Base-by-base conservation (phyloP, 179 eudicot genomes). In the Drosera spatulata region DNA sequence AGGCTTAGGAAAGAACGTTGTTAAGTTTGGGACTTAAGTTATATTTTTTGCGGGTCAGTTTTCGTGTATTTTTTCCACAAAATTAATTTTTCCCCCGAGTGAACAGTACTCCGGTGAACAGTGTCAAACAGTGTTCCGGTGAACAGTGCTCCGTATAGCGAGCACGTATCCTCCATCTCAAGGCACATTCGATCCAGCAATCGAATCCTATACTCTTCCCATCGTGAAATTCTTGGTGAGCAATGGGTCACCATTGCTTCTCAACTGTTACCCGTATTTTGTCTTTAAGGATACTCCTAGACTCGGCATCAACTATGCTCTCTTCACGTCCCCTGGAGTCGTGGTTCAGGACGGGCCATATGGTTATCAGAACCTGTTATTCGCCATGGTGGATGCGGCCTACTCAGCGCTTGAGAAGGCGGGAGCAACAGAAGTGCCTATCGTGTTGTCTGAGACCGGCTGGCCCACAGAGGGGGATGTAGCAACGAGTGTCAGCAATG, bases 381-480 rank as follows among this genome's bases (percentile, higher is more conserved):
- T 55, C 41, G 71, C 71, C 4, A 48, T 68, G 37, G 41, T 68
- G 50, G 71, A 68, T 44, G 59, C 61, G 3, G 45, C 43, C 9
- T 56, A 68, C 57, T 48, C 61, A 0, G 71, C 71, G 1, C 52
- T 68, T 0, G 71, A 68, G 52, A 68, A 22, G 53, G 66, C 39
- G 5, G 57, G 61, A 0, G 51, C 43, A 3, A 58, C 22, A 4
- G 48, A 61, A 41, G 3, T 56, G 53, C 45, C 10, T 4, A 44
- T 68, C 3, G 71, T 68, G 7, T 66, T 68, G 39, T 68, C 71
- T 4, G 71, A 68, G 45, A 68, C 33, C 3, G 71, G 71, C 3
- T 68, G 71, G 71, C 66, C 71, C 4, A 15, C 66, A 1, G 51
- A 5, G 4, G 71, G 61, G 0, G 71, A 61, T 6, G 47, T 10